phyloP scores from a whole-genome alignment of 805 yeast species.

The Ascoidea rubescens region DNA sequence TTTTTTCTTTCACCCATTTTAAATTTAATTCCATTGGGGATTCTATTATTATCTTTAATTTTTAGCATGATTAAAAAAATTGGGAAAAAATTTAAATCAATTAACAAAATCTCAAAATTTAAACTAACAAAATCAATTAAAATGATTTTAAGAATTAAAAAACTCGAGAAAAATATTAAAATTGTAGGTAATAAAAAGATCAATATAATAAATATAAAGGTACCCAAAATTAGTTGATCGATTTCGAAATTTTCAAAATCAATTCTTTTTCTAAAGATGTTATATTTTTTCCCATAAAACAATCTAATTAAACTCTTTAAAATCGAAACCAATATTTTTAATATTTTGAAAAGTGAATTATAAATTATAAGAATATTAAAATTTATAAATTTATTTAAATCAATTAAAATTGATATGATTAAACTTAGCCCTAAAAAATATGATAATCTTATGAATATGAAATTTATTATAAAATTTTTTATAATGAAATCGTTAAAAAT shows the following conservation, averaged over 20 bases:
- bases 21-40: conserved; percentile 45
- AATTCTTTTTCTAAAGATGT: conserved; percentile 69
- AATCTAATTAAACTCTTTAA: conserved; percentile 66
- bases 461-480: conserved; percentile 6
- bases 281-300: conserved; percentile 81
- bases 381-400: conserved; percentile 45
- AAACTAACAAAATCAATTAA: conserved; percentile 26
- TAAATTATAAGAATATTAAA: conserved; percentile 70
- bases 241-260: conserved; percentile 69
- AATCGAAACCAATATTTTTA: conserved; percentile 57
- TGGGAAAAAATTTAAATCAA: conserved; percentile 73
- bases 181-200: conserved; percentile 78
- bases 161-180: conserved; percentile 66
- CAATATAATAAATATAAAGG: conserved; percentile 70
- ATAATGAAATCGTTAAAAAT: background rate
- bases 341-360: conserved; percentile 64
- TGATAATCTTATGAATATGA: conserved; percentile 17
- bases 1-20: background rate
- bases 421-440: conserved; percentile 42
- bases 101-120: conserved; percentile 41
- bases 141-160: conserved; percentile 25
- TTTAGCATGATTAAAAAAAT: conserved; percentile 69
- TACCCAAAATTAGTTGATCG: conserved; percentile 81
- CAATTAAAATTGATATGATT: conserved; percentile 51
- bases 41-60: conserved; percentile 59